These are phyloP conservation scores for Allium sativum DNA, from an alignment of 106 monocot genomes.

Conservation along the genomic window DNA sequence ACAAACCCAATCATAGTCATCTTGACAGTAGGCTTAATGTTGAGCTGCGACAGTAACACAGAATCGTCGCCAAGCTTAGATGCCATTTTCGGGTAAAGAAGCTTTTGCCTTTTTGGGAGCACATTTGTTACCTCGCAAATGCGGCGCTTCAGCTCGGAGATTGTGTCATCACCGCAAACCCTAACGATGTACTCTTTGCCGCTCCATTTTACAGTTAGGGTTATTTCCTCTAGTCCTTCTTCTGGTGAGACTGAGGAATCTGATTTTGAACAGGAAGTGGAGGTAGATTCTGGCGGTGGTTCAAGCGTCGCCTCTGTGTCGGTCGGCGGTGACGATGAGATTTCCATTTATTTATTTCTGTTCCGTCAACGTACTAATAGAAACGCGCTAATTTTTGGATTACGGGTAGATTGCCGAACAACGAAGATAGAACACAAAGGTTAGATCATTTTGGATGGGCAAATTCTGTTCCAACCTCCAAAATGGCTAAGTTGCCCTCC, in stretches of 20 bases:
- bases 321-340: too few species aligned
- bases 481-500: too few species aligned
- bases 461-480: too few species aligned
- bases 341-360: too few species aligned
- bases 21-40: conserved; percentile 70
- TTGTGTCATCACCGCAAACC: conserved; percentile 85
- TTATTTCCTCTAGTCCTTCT: conserved; percentile 72
- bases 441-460: too few species aligned
- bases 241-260: background rate
- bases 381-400: too few species aligned
- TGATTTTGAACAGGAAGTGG: background rate
- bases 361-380: too few species aligned
- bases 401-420: too few species aligned
- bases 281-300: background rate
- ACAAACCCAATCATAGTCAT: conserved; percentile 93
- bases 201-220: conserved; percentile 75
- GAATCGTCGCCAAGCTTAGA: conserved; percentile 67
- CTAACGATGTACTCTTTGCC: conserved; percentile 69
- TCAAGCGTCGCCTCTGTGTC: too few species aligned
- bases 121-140: conserved; percentile 88
- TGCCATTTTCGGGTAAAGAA: conserved; percentile 82
- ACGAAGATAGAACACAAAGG: too few species aligned
- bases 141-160: conserved; percentile 80
- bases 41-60: conserved; percentile 54
- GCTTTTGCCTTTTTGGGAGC: conserved; percentile 97